Conservation (phyloP, 441 rosid genomes). For the Corymbia citriodora region DNA sequence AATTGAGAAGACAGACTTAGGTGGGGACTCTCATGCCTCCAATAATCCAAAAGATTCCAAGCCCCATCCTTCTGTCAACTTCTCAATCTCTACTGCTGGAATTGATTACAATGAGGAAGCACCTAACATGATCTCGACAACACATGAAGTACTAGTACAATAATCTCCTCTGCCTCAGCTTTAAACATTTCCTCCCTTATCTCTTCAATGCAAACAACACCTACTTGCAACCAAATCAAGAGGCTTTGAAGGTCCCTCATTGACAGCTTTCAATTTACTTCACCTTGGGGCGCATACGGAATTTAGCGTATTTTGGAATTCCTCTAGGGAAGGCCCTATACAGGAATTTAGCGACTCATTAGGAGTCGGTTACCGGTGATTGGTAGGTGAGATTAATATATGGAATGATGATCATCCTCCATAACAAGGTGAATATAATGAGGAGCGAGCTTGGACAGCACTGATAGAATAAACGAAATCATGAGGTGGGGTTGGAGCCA, state of each 20-base stretch:
- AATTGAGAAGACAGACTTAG: slow-evolving; percentile 5
- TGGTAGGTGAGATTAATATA: background rate
- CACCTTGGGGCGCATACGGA: background rate
- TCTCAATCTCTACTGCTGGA: background rate
- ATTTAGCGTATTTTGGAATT: background rate
- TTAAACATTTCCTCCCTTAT: background rate
- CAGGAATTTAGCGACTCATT: background rate
- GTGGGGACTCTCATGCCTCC: slow-evolving; percentile 6
- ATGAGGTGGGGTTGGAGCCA: background rate
- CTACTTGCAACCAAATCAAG: background rate
- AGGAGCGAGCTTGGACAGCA: background rate
- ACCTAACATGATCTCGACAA: slow-evolving; percentile 21
- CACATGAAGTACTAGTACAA: background rate
- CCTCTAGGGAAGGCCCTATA: background rate
- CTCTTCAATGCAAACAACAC: background rate
- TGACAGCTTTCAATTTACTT: background rate
- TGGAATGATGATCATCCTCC: background rate
- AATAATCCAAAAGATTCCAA: slow-evolving; percentile 25
- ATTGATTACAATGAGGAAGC: background rate
- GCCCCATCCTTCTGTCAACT: background rate
- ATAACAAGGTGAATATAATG: background rate
- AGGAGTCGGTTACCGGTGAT: background rate
- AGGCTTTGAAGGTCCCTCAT: background rate
- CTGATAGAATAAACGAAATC: background rate
- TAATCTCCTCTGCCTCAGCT: background rate